Conservation (phyloP, 257 asterid genomes). For the Solanum lignicaule region DNA sequence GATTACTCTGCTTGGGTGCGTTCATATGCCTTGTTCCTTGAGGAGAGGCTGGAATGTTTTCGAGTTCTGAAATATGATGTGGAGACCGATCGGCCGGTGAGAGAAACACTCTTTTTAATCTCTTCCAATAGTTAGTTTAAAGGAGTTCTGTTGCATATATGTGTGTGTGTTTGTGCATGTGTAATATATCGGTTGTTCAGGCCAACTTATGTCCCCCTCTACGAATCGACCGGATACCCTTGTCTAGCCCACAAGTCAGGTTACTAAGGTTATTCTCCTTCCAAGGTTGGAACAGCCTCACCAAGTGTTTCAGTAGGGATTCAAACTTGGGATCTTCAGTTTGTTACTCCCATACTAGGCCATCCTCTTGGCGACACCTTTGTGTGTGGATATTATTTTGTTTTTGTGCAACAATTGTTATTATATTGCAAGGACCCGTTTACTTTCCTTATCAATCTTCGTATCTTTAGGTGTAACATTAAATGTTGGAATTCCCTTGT, state of each 20-base stretch:
- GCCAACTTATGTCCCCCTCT: not conserved
- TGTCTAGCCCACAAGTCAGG: not conserved
- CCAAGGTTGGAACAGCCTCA: not conserved
- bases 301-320: not conserved
- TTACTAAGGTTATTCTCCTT: not conserved
- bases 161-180: not conserved
- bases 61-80: slow-evolving; percentile 78
- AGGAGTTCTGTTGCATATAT: not conserved
- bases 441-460: not conserved
- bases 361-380: not conserved
- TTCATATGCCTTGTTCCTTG: slow-evolving; percentile 73
- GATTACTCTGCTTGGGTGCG: slow-evolving; percentile 98
- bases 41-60: slow-evolving; percentile 95
- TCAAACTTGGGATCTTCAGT: not conserved
- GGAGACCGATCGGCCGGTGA: slow-evolving; percentile 68
- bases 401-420: not conserved
- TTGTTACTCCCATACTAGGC: not conserved
- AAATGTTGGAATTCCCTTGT: not conserved
- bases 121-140: not conserved
- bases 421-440: not conserved
- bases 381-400: not conserved
- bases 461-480: not conserved
- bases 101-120: not conserved
- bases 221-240: not conserved
- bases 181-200: not conserved